phyloP scores from a whole-genome alignment of 1,284 basidiomycete genomes.

The Uromyces viciae-fabae region DNA sequence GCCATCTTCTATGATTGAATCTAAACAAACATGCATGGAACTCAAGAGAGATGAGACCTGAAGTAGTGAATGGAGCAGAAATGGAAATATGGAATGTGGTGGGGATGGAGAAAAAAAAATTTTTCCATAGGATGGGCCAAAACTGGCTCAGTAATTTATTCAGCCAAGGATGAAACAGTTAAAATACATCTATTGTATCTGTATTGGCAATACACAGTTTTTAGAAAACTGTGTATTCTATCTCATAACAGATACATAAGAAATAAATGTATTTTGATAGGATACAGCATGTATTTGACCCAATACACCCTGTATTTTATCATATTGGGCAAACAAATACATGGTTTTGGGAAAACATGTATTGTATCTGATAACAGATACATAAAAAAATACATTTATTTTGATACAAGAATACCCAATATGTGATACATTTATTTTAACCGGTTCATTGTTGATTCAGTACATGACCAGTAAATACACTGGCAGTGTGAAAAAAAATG shows the following conservation, averaged over 20 bases:
- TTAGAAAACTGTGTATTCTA: not conserved
- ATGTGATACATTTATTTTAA: too few species aligned
- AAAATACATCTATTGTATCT: not conserved
- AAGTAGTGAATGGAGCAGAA: too few species aligned
- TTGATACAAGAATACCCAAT: too few species aligned
- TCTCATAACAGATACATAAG: not conserved
- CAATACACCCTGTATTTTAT: conserved; percentile 6
- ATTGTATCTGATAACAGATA: too few species aligned
- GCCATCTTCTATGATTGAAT: too few species aligned
- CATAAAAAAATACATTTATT: too few species aligned
- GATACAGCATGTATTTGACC: not conserved
- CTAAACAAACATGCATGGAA: too few species aligned
- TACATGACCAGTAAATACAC: not conserved
- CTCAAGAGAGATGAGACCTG: too few species aligned
- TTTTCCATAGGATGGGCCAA: not conserved
- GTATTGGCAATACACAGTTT: too few species aligned
- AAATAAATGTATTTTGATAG: not conserved
- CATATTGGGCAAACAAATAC: conserved; percentile 1
- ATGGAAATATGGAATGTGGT: too few species aligned
- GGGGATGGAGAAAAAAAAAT: not conserved
- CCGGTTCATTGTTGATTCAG: too few species aligned
- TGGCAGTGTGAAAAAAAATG: not conserved
- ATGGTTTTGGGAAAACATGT: too few species aligned
- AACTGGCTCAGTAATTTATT: not conserved
- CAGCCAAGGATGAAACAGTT: not conserved